Conservation (phyloP, 2,329 filamentous ascomycete species). For the Diaporthe velutina region DNA sequence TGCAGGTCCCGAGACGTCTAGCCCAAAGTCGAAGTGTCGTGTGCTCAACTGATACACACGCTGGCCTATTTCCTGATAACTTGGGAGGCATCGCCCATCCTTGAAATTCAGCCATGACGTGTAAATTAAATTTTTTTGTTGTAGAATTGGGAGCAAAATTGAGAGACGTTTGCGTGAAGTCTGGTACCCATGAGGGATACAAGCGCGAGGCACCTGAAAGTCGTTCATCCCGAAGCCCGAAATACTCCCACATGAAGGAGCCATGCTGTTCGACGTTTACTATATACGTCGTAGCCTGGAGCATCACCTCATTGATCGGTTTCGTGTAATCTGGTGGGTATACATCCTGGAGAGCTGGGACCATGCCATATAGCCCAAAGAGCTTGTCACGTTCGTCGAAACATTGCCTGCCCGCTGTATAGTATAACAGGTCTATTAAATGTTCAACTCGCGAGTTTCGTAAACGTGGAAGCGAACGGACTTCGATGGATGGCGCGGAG, state of each 20-base stretch:
- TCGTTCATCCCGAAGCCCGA: not conserved
- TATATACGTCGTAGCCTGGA: constrained; percentile 3
- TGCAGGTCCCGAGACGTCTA: not conserved
- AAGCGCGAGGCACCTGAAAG: not conserved
- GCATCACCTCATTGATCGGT: not conserved
- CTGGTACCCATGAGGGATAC: constrained; percentile 17
- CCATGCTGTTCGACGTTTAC: constrained; percentile 16
- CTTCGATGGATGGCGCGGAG: not conserved
- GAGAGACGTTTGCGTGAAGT: too few species aligned
- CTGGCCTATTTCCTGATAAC: not conserved
- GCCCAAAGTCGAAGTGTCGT: not conserved
- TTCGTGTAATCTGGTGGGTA: constrained; percentile 15
- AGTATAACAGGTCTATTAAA: not conserved
- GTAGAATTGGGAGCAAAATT: too few species aligned
- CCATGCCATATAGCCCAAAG: constrained; percentile 25
- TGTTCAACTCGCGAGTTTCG: not conserved
- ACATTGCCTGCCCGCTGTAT: not conserved
- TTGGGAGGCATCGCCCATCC: not conserved
- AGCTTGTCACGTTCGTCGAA: not conserved
- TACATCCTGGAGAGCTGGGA: not conserved
- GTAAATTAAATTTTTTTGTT: not conserved
- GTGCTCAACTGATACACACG: not conserved
- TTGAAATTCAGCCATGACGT: not conserved
- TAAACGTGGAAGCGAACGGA: not conserved
- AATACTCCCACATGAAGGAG: not conserved